Evolutionary conservation across 148 eudicot species (phyloP).

Genomic region (Rhododendron simsii): DNA sequence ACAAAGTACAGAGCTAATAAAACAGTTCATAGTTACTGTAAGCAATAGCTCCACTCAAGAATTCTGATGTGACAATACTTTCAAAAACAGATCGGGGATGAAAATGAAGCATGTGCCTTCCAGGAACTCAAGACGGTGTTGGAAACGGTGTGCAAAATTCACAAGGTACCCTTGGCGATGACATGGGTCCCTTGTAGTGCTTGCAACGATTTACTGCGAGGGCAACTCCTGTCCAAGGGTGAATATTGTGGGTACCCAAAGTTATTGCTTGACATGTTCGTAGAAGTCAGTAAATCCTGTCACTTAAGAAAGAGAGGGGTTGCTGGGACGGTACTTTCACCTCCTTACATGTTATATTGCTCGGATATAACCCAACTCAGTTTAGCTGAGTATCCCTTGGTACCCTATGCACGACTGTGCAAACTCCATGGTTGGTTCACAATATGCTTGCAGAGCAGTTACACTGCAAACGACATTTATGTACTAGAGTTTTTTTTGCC

Average conservation of each 20-base stretch:
- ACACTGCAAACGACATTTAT: constrained; percentile 16
- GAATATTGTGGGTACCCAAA: no score
- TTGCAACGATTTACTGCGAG: neutral
- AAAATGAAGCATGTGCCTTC: no score
- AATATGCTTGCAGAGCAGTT: constrained; percentile 10
- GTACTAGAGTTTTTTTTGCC: constrained; percentile 27
- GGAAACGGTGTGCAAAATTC: neutral
- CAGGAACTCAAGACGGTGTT: neutral
- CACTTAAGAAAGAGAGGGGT: constrained; percentile 15
- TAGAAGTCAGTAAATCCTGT: neutral
- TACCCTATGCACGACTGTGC: constrained; percentile 7
- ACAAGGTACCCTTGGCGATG: neutral
- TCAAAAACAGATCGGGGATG: no score
- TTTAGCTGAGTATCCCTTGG: no score
- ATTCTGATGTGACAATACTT: no score
- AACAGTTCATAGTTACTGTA: no score
- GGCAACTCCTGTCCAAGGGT: neutral
- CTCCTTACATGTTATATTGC: neutral
- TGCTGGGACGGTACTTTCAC: constrained; percentile 11
- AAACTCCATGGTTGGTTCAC: constrained; percentile 17
- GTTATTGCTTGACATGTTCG: no score
- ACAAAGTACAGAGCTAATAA: no score
- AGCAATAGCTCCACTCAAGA: no score
- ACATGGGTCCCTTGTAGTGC: neutral
- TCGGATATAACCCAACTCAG: no score